Percentiles rank a stretch among this genome's conserved stretches.
Conservation (phyloP, 192 early-diverging fungal species). For the Neocallimastix lanati region DNA sequence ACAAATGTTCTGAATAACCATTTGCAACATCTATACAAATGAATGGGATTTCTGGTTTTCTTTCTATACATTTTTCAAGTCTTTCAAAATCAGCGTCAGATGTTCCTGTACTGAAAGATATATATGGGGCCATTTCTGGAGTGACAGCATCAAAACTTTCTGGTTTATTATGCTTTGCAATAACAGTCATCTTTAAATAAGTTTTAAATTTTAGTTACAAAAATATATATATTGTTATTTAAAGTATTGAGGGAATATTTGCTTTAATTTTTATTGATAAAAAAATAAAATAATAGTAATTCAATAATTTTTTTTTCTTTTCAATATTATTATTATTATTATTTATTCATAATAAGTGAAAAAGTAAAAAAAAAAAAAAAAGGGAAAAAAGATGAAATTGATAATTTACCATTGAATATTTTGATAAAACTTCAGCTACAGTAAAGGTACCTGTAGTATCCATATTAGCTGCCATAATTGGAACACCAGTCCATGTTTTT, state of each 20-base stretch:
- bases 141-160: background rate
- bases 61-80: background rate
- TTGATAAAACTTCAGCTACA: background rate
- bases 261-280: no score
- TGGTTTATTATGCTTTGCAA: background rate
- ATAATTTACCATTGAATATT: background rate
- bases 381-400: no score
- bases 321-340: no score
- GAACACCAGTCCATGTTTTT: background rate
- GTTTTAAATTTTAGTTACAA: no score
- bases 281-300: no score
- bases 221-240: no score
- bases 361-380: no score
- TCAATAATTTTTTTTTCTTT: no score
- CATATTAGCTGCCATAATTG: conserved; percentile 1
- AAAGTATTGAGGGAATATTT: no score
- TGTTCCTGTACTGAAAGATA: background rate
- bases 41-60: background rate
- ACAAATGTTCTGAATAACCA: conserved; percentile 2
- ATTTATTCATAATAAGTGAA: no score
- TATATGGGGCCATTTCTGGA: background rate
- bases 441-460: background rate
- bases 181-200: background rate
- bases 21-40: background rate
- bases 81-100: background rate